Base-by-base conservation (phyloP, 768 basidiomycete species). In the Mrakia blollopis region DNA sequence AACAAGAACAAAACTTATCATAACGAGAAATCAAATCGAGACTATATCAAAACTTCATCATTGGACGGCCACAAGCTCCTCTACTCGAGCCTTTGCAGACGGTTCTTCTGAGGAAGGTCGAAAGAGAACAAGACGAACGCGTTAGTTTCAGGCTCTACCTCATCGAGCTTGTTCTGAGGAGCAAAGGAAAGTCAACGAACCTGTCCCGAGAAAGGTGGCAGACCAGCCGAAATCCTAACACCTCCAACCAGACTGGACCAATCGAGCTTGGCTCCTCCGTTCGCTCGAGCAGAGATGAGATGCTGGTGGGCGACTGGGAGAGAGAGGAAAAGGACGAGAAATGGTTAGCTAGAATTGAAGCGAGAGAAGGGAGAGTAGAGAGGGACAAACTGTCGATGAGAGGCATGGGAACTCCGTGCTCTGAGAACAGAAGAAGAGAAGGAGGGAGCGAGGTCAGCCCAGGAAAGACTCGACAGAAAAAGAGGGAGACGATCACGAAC, bases 231-330 rank as follows among this genome's bases (percentile, higher is more conserved):
- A 18, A 91, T 88, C 71, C 93, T 87, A 57, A 89, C 86, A 5
- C 92, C 92, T 5, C 91, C 91, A 39, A 95, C 87, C 60, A 94
- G 82, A 0, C 89, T 89, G 78, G 90, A 91, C 92, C 93, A 95
- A 81, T 96, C 94, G 28, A 94, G 84, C 5, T 86, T 84, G 50
- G 84, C 84, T 32, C 85, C 85, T 73, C 93, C 91, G 37, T 92
- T 83, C 0, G 92, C 91, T 47, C 91, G 87, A 9, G 92, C 89
- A 8, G 91, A 90, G 78, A 95, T 85, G 81, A 95, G 86, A 80
- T 92, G 90, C 80, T 90, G 89, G 80, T 91, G 89, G 7, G 92
- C 91, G 35, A 76, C 70, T 75, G 50, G 3, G 44, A 41, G 52
- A n/a, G 63, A 57, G 39, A 73, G 69, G 70, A 32, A 30, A 30